Percentiles rank a stretch among this genome's conserved stretches.
These are phyloP conservation scores for Solanum hybrid DNA, from an alignment of 305 asterid genomes.

Conservation along the genomic window DNA sequence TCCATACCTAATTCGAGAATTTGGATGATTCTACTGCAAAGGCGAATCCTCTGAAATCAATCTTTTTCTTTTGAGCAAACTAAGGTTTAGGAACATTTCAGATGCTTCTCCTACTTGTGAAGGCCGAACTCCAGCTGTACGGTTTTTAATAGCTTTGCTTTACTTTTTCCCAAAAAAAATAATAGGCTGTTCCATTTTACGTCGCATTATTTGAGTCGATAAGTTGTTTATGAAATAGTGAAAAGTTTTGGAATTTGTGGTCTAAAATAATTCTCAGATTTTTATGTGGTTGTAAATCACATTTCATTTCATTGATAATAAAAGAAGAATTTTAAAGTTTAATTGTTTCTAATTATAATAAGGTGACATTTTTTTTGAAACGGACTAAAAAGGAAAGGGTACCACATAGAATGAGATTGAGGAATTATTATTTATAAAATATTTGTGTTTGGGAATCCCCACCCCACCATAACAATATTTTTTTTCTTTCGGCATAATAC, in stretches of 20 bases:
- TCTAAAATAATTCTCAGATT: background rate
- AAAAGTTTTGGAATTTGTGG: too few species aligned
- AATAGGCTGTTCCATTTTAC: too few species aligned
- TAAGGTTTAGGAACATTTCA: background rate
- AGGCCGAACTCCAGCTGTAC: background rate
- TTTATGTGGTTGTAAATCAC: background rate
- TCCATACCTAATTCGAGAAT: constrained; percentile 8
- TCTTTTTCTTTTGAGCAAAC: background rate
- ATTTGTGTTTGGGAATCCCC: background rate
- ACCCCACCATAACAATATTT: background rate
- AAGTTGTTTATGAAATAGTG: background rate
- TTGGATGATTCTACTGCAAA: background rate
- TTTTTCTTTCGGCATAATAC: background rate
- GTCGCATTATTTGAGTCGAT: background rate
- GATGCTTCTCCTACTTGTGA: background rate
- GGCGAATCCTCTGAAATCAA: background rate
- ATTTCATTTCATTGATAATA: too few species aligned
- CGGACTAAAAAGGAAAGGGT: too few species aligned
- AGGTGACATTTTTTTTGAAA: background rate
- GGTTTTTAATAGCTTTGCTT: background rate
- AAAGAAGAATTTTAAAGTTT: too few species aligned
- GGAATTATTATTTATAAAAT: too few species aligned
- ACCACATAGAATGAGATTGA: fast-evolving
- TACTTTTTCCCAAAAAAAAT: background rate
- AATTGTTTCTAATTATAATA: too few species aligned